Conservation (phyloP, 106 monocot species). For the Gastrodia elata region DNA sequence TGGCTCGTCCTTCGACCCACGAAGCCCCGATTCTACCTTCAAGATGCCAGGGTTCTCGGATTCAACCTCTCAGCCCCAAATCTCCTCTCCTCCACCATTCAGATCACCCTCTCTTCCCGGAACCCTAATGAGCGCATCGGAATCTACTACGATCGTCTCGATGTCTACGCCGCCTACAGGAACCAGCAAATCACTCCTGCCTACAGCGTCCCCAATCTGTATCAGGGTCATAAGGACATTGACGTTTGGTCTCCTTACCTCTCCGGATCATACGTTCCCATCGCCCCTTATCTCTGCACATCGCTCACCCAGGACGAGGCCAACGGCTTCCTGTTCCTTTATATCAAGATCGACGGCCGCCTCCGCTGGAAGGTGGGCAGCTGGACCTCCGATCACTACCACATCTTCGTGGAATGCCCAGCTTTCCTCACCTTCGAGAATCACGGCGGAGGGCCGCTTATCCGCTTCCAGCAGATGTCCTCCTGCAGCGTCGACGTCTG, state of each 20-base stretch:
- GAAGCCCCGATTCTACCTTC: slow-evolving; percentile 23
- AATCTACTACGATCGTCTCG: slow-evolving; percentile 25
- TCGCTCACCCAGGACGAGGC: slow-evolving; percentile 25
- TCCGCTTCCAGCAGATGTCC: slow-evolving; percentile 16
- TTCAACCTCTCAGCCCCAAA: slow-evolving; percentile 24
- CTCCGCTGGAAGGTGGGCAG: slow-evolving; percentile 54
- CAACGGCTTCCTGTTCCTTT: slow-evolving; percentile 27
- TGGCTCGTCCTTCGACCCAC: slow-evolving; percentile 26
- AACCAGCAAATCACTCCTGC: slow-evolving; percentile 45
- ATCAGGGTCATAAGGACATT: slow-evolving; percentile 36
- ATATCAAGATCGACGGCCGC: slow-evolving; percentile 41
- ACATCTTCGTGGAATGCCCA: slow-evolving; percentile 36
- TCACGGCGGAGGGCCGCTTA: neutral
- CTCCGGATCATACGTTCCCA: slow-evolving; percentile 26
- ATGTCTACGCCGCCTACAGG: slow-evolving; percentile 44
- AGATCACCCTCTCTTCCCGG: slow-evolving; percentile 29
- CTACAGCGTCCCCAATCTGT: slow-evolving; percentile 14
- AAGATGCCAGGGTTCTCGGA: slow-evolving; percentile 11
- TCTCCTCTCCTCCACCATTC: slow-evolving; percentile 27
- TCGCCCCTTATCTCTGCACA: slow-evolving; percentile 21
- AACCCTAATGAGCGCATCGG: slow-evolving; percentile 34
- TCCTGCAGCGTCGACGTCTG: slow-evolving; percentile 28
- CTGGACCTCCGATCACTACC: slow-evolving; percentile 43
- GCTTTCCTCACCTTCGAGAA: slow-evolving; percentile 20
- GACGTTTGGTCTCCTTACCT: slow-evolving; percentile 43